These are phyloP conservation scores for Centella asiatica DNA, from an alignment of 129 eudicot species.

Conservation along the genomic window DNA sequence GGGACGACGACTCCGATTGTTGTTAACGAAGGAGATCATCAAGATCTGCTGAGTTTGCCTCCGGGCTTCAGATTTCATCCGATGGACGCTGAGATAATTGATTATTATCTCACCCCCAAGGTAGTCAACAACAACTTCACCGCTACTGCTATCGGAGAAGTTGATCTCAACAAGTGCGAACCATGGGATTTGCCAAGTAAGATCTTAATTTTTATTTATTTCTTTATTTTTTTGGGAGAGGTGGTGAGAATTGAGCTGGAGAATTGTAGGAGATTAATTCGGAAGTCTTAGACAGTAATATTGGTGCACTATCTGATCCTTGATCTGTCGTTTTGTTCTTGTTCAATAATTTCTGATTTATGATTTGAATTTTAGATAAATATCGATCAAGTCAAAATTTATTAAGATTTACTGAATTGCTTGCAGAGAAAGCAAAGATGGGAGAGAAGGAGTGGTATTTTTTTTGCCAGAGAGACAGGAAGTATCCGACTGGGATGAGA, in stretches of 20 bases:
- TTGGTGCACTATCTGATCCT: too few relatives aligned
- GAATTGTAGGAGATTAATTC: too few relatives aligned
- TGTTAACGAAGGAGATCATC: slow-evolving; percentile 1
- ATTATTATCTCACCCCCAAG: slow-evolving; percentile 54
- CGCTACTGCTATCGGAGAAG: slow-evolving; percentile 62
- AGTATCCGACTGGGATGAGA: slow-evolving; percentile 91
- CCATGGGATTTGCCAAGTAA: slow-evolving; percentile 89
- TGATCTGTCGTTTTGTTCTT: too few relatives aligned
- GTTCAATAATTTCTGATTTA: background rate
- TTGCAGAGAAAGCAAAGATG: slow-evolving; percentile 80
- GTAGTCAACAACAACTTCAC: slow-evolving; percentile 33
- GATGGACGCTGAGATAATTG: slow-evolving; percentile 68
- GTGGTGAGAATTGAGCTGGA: background rate
- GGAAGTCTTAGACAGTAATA: too few relatives aligned
- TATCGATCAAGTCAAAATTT: too few relatives aligned
- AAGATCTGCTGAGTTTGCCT: slow-evolving; percentile 36
- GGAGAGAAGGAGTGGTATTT: slow-evolving; percentile 85
- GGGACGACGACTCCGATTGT: background rate
- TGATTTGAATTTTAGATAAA: too few relatives aligned
- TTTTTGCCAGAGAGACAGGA: slow-evolving; percentile 72
- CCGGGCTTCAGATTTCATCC: slow-evolving; percentile 85
- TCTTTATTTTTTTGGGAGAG: background rate
- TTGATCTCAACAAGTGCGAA: slow-evolving; percentile 74
- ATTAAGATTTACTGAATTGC: too few relatives aligned
- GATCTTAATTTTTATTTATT: background rate